Percentiles rank a stretch among this genome's conserved stretches.
phyloP scores from a whole-genome alignment of 495 filamentous ascomycete species.

The Choiromyces venosus region DNA sequence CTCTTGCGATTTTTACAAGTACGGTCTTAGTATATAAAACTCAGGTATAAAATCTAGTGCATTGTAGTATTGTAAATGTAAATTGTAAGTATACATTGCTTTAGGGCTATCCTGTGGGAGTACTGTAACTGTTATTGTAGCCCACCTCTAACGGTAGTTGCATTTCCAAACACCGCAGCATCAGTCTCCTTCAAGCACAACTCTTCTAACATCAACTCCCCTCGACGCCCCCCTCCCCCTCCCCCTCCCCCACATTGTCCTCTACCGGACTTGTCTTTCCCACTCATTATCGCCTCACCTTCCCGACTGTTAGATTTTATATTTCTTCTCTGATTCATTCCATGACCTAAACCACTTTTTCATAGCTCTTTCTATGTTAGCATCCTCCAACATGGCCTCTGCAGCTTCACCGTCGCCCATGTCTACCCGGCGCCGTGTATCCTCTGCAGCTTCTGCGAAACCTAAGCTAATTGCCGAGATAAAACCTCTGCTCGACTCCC shows the following conservation, averaged over 20 bases:
- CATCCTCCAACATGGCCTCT: constrained; percentile 19
- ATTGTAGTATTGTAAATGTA: not conserved
- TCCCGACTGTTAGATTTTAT: constrained; percentile 10
- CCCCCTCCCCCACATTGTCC: constrained; percentile 1
- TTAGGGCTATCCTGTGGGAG: not conserved
- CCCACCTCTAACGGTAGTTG: not conserved
- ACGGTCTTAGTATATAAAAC: not conserved
- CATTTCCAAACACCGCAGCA: not conserved
- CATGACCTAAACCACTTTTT: constrained; percentile 31
- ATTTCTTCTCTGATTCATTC: constrained; percentile 24
- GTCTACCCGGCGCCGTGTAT: constrained; percentile 35
- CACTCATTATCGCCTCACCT: constrained; percentile 1
- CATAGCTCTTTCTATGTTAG: constrained; percentile 20
- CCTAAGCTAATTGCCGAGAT: constrained; percentile 40
- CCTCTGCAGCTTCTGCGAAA: constrained; percentile 39
- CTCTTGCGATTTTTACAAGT: not conserved
- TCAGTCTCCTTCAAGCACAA: not conserved
- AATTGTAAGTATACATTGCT: not conserved
- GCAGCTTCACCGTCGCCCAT: constrained; percentile 16
- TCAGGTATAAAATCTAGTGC: not conserved
- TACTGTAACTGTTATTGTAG: not conserved
- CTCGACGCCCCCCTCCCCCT: constrained; percentile 10
- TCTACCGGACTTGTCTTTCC: not conserved
- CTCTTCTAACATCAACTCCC: constrained; percentile 10
- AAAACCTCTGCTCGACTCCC: constrained; percentile 42